Evolutionary conservation across 176 grass and related monocot genomes (phyloP).

Genomic region (Eragrostis nindensis): DNA sequence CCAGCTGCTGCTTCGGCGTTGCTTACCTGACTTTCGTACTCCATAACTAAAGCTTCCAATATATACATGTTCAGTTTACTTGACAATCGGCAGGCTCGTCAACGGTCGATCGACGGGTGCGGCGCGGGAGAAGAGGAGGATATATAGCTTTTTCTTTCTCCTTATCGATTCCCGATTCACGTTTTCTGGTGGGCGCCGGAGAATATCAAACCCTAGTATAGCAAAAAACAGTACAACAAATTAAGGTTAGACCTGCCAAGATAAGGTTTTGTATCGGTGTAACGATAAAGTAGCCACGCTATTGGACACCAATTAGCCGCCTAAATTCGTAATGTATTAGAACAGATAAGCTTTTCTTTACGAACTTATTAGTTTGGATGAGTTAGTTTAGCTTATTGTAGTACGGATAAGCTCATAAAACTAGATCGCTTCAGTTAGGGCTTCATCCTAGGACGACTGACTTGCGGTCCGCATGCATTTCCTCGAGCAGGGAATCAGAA

Average conservation of each 20-base stretch:
- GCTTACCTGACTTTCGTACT: neutral
- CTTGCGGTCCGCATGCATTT: neutral
- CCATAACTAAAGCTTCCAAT: conserved; percentile 1
- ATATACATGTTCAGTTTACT: neutral
- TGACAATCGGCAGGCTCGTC: neutral
- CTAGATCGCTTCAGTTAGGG: conserved; percentile 8
- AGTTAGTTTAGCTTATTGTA: conserved; percentile 35
- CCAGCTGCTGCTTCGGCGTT: neutral
- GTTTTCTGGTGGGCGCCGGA: conserved; percentile 26
- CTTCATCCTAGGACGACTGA: conserved; percentile 25
- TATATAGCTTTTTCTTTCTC: conserved; percentile 31
- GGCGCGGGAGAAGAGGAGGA: conserved; percentile 27
- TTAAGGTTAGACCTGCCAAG: conserved; percentile 14
- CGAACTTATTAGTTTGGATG: conserved; percentile 7
- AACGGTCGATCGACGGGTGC: neutral
- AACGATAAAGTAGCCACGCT: conserved; percentile 9
- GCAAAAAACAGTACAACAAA: conserved; percentile 20
- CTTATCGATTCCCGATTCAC: conserved; percentile 39
- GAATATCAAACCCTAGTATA: conserved; percentile 22
- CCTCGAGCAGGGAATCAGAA: conserved; percentile 36
- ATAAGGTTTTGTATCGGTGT: conserved; percentile 38
- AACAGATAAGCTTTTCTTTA: conserved; percentile 38
- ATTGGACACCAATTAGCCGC: conserved; percentile 17
- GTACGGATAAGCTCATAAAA: conserved; percentile 44
- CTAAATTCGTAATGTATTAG: conserved; percentile 28